phyloP scores from a whole-genome alignment of 192 early-diverging fungal genomes.

The Glomus cerebriforme region DNA sequence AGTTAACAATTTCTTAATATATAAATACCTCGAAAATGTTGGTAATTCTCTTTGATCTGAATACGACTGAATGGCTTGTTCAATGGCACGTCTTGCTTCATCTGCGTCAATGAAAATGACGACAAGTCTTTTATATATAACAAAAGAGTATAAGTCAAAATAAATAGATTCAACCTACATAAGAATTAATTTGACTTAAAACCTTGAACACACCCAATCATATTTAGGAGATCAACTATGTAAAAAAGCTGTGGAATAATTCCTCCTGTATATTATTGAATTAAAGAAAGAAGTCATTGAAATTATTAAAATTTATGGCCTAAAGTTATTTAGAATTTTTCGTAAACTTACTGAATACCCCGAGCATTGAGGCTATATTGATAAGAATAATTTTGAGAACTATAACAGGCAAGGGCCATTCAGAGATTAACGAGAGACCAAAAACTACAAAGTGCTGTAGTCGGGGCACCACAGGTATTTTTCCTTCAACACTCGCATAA shows the following conservation, averaged over 20 bases:
- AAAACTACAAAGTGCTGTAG: not conserved
- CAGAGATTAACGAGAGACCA: slow-evolving; percentile 10
- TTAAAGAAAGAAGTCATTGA: not conserved
- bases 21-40: slow-evolving; percentile 8
- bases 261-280: not conserved
- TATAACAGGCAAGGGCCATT: slow-evolving; percentile 18
- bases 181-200: not conserved
- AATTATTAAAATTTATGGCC: no score
- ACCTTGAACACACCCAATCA: slow-evolving; percentile 4
- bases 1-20: not conserved
- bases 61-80: slow-evolving; percentile 8
- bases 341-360: slow-evolving; percentile 17
- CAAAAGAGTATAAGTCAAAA: not conserved
- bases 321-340: not conserved
- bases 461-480: not conserved
- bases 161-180: not conserved
- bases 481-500: slow-evolving; percentile 22
- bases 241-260: slow-evolving; percentile 12
- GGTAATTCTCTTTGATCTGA: slow-evolving; percentile 25
- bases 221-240: slow-evolving; percentile 13
- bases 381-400: not conserved
- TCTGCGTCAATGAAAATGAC: slow-evolving; percentile 16
- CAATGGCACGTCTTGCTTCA: slow-evolving; percentile 15
- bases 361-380: not conserved
- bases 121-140: slow-evolving; percentile 8